Base-by-base conservation (phyloP, 805 yeast genomes). In the Metschnikowia gruessii region DNA sequence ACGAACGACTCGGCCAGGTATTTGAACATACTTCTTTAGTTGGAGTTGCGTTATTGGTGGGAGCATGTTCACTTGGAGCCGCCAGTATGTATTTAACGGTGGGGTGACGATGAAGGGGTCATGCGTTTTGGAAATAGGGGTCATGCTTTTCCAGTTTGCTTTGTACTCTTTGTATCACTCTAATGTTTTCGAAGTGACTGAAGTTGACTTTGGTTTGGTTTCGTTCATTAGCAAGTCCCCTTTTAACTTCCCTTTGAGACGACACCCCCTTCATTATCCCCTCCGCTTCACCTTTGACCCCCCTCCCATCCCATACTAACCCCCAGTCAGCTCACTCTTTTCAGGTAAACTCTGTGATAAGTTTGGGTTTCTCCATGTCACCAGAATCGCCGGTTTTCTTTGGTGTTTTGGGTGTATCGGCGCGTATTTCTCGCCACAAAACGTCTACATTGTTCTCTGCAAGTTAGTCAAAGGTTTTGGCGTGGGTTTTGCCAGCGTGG, bases 61-160 rank as follows among this genome's bases (percentile, higher is more conserved):
- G 66, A 8, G 58, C 64, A 35, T 60, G 55, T 41, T 54, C 66
- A 3, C 53, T 68, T n/a, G 74, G 74, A 2, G 71, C 72, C n/a
- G 62, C 66, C 8, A 53, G 66, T 62, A 57, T 26, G 54, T 65
- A n/a, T n/a, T n/a, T n/a, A n/a, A n/a, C n/a, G n/a, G n/a, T n/a
- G n/a, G n/a, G n/a, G n/a, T n/a, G 50, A 16, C 5, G 3, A 42
- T 15, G 17, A 29, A 18, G 15, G 26, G 26, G 26, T 18, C 16
- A 17, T 28, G 29, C 8, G 8, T 26, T 26, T n/a, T n/a, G n/a
- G n/a, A n/a, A n/a, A n/a, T n/a, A n/a, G n/a, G n/a, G n/a, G n/a
- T n/a, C n/a, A n/a, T n/a, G n/a, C n/a, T n/a, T n/a, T n/a, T n/a
- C n/a, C n/a, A n/a, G n/a, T n/a, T n/a, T n/a, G n/a, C n/a, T n/a